These are phyloP conservation scores for Turnera subulata DNA, from an alignment of 345 rosid genomes.

Conservation along the genomic window DNA sequence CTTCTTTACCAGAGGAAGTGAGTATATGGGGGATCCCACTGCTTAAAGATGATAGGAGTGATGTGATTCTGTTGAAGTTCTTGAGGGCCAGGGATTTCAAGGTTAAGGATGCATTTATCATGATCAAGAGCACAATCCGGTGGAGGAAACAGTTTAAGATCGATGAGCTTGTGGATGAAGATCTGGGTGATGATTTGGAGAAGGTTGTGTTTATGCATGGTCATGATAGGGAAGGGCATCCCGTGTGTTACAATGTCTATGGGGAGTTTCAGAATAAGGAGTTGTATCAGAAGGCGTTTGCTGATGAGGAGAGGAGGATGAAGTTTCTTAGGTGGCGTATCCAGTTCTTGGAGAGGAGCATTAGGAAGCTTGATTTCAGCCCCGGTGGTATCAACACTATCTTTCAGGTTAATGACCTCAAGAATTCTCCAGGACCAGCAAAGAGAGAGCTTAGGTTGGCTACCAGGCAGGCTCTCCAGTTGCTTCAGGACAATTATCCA, in stretches of 20 bases:
- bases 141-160: slow-evolving; percentile 49
- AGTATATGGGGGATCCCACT: slow-evolving; percentile 48
- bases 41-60: slow-evolving; percentile 35
- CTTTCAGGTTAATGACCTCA: slow-evolving; percentile 45
- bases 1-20: slow-evolving; percentile 28
- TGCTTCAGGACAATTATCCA: slow-evolving; percentile 93
- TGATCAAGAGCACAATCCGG: slow-evolving; percentile 41
- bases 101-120: slow-evolving; percentile 43
- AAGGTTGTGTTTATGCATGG: slow-evolving; percentile 37
- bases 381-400: slow-evolving; percentile 36
- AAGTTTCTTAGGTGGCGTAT: slow-evolving; percentile 48
- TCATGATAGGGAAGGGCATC: slow-evolving; percentile 38
- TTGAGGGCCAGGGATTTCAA: slow-evolving; percentile 57
- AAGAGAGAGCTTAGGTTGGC: slow-evolving; percentile 72
- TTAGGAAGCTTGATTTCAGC: slow-evolving; percentile 41
- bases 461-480: slow-evolving; percentile 67
- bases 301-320: slow-evolving; percentile 39
- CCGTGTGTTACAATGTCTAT: slow-evolving; percentile 52
- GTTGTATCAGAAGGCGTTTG: slow-evolving; percentile 31
- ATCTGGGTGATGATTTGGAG: slow-evolving; percentile 32
- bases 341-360: slow-evolving; percentile 46
- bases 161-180: slow-evolving; percentile 45
- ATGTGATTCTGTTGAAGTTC: slow-evolving; percentile 47
- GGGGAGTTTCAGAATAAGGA: slow-evolving; percentile 39
- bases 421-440: slow-evolving; percentile 36